Evolutionary conservation across 441 rosid genomes (phyloP).

Genomic region (Pelargonium citronellum): DNA sequence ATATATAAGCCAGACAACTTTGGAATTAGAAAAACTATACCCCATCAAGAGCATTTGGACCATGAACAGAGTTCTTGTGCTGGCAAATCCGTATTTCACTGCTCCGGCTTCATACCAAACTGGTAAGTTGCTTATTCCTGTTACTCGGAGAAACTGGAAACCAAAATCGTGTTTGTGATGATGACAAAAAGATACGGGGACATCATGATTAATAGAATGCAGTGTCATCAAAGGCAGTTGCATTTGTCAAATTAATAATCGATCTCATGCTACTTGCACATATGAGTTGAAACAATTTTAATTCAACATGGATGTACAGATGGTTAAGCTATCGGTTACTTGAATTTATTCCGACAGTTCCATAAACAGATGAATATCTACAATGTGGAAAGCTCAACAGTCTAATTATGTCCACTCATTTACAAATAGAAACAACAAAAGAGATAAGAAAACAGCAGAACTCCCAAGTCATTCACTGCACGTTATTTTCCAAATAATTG

Average conservation of each 20-base stretch:
- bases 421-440: conserved; percentile 3
- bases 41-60: conserved; percentile 82
- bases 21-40: conserved; percentile 28
- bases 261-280: too few relatives aligned
- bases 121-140: conserved; percentile 64
- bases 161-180: too few relatives aligned
- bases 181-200: too few relatives aligned
- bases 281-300: too few relatives aligned
- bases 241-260: too few relatives aligned
- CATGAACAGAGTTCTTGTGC: conserved; percentile 57
- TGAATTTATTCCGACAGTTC: too few relatives aligned
- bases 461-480: background rate
- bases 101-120: conserved; percentile 97
- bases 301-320: too few relatives aligned
- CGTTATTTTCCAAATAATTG: background rate
- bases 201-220: background rate
- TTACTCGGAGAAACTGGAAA: conserved; percentile 61
- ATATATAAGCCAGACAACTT: too few relatives aligned
- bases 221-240: too few relatives aligned
- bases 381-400: background rate
- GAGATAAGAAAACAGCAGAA: background rate
- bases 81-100: conserved; percentile 63
- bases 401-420: background rate
- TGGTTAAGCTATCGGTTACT: too few relatives aligned
- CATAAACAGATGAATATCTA: too few relatives aligned